These are phyloP conservation scores for Zygoascus tannicola DNA, from an alignment of 805 yeast species.

Conservation along the genomic window DNA sequence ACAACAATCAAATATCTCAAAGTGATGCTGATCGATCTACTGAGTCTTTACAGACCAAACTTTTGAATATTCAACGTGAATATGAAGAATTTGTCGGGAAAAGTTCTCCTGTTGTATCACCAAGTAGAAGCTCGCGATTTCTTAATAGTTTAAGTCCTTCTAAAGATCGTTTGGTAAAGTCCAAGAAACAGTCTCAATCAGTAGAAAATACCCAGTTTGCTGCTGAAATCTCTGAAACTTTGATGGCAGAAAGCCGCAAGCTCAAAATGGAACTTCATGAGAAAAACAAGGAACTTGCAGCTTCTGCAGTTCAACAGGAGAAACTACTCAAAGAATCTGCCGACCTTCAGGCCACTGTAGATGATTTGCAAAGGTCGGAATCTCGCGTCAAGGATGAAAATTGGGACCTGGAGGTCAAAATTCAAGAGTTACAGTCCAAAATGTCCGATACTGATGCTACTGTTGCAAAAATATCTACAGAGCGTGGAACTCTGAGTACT, in stretches of 20 bases:
- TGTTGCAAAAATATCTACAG: slow-evolving; percentile 19
- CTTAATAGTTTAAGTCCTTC: neutral
- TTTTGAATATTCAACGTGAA: neutral
- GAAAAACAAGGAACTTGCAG: slow-evolving; percentile 14
- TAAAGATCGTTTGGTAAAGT: neutral
- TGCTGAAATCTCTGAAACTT: slow-evolving; percentile 25
- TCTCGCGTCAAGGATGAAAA: slow-evolving; percentile 27
- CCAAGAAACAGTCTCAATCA: neutral
- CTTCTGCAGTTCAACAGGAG: slow-evolving; percentile 13
- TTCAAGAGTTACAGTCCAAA: slow-evolving; percentile 24
- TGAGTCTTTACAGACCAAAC: slow-evolving; percentile 1
- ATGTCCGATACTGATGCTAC: slow-evolving; percentile 18
- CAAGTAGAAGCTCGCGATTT: slow-evolving; percentile 1
- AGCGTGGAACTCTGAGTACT: slow-evolving; percentile 16
- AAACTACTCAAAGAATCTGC: slow-evolving; percentile 15
- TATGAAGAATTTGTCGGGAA: slow-evolving; percentile 1
- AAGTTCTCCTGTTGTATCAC: neutral
- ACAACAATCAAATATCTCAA: neutral
- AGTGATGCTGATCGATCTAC: neutral
- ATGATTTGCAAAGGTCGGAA: slow-evolving; percentile 18
- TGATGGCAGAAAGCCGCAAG: slow-evolving; percentile 28
- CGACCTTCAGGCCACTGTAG: slow-evolving; percentile 16
- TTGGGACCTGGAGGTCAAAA: slow-evolving; percentile 30
- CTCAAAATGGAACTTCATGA: slow-evolving; percentile 19
- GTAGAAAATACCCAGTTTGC: slow-evolving; percentile 25